Conservation (phyloP, 352 stramenopile species). For the Phytophthora ramorum region DNA sequence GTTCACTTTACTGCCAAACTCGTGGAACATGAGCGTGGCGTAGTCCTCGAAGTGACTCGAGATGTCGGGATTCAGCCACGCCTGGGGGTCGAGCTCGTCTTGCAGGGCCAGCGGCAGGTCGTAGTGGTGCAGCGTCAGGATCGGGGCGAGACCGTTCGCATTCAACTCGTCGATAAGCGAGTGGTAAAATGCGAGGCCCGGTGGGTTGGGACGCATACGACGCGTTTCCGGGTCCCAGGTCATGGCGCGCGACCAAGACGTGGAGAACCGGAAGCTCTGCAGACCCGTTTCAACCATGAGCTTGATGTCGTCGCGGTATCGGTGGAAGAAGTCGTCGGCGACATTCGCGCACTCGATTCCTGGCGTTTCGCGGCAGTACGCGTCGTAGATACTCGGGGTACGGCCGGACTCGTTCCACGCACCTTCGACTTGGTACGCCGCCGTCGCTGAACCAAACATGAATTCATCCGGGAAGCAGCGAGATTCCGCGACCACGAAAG, state of each 20-base stretch:
- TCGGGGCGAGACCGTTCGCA: constrained; percentile 79
- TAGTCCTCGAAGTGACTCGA: constrained; percentile 85
- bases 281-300: constrained; percentile 77
- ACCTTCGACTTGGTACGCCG: constrained; percentile 93
- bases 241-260: background rate
- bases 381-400: constrained; percentile 92
- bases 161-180: constrained; percentile 87
- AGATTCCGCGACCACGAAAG: constrained; percentile 2
- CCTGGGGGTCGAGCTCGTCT: constrained; percentile 57
- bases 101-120: constrained; percentile 91
- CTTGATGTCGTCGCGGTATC: constrained; percentile 89
- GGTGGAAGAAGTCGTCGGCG: constrained; percentile 93
- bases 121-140: constrained; percentile 95
- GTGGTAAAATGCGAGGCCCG: constrained; percentile 93
- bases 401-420: constrained; percentile 74
- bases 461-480: constrained; percentile 65
- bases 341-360: constrained; percentile 88
- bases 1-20: constrained; percentile 92
- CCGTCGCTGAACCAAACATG: constrained; percentile 85
- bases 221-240: constrained; percentile 64
- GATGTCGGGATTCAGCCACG: constrained; percentile 59
- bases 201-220: constrained; percentile 72
- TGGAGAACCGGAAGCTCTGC: too few species aligned
- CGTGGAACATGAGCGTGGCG: constrained; percentile 87
- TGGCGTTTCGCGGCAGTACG: constrained; percentile 68